phyloP scores from a whole-genome alignment of 768 basidiomycete species.

The Amanita pseudoporphyria region DNA sequence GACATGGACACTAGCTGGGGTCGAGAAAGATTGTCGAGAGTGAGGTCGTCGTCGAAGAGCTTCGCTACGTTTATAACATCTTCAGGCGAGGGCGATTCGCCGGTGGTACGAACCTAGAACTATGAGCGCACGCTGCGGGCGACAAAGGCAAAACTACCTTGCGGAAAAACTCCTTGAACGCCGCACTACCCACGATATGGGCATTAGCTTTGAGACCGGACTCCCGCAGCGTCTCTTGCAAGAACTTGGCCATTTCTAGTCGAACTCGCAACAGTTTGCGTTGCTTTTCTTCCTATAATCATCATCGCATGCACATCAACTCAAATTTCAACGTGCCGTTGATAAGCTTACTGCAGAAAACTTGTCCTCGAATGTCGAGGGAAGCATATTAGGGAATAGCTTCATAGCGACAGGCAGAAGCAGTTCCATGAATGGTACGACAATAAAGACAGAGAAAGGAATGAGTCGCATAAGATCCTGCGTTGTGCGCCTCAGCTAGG shows the following conservation, averaged over 20 bases:
- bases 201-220: slow-evolving; percentile 87
- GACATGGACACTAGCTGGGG: no score
- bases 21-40: slow-evolving; percentile 93
- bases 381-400: slow-evolving; percentile 97
- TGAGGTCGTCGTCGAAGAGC: slow-evolving; percentile 95
- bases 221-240: slow-evolving; percentile 95
- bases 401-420: slow-evolving; percentile 93
- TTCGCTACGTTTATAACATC: slow-evolving; percentile 95
- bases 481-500: slow-evolving; percentile 84
- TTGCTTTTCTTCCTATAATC: slow-evolving; percentile 89
- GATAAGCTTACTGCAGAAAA: slow-evolving; percentile 64
- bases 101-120: slow-evolving; percentile 78
- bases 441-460: slow-evolving; percentile 89
- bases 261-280: slow-evolving; percentile 91
- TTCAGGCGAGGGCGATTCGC: slow-evolving; percentile 80
- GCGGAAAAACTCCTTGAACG: slow-evolving; percentile 99
- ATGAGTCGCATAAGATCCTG: slow-evolving; percentile 88
- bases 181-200: slow-evolving; percentile 88
- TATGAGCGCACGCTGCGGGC: neutral
- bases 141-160: slow-evolving; percentile 42
- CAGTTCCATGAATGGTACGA: slow-evolving; percentile 98
- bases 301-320: neutral
- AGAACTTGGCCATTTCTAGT: slow-evolving; percentile 98
- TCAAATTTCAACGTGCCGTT: neutral
- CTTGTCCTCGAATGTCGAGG: slow-evolving; percentile 97